Evolutionary conservation across 2,329 filamentous ascomycete genomes (phyloP).

Genomic region (Aaosphaeria pasadenensis): DNA sequence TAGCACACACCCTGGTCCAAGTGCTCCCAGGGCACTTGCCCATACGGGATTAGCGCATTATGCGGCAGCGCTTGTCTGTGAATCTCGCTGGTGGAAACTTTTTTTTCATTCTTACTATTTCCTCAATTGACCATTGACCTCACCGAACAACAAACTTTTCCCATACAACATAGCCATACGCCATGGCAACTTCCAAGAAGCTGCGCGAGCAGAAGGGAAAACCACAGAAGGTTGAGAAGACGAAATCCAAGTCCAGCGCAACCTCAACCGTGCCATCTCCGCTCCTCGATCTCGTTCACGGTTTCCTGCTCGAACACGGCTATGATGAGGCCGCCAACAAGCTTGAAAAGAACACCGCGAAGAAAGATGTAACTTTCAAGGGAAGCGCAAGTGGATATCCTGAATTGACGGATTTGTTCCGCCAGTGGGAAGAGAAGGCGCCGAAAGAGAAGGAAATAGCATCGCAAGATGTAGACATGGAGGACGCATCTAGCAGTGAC

Average conservation of each 20-base stretch:
- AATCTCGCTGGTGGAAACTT: no score
- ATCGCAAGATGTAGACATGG: slow-evolving; percentile 25
- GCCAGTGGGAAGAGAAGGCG: slow-evolving; percentile 25
- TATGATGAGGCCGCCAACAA: slow-evolving; percentile 27
- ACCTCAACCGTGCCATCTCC: slow-evolving; percentile 14
- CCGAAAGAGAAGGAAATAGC: slow-evolving; percentile 9
- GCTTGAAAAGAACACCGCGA: slow-evolving; percentile 15
- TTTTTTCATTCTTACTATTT: no score
- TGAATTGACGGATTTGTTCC: slow-evolving; percentile 18
- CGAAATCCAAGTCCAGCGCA: slow-evolving; percentile 2
- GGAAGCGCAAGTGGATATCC: slow-evolving; percentile 13
- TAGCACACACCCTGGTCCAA: no score
- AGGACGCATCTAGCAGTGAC: slow-evolving; percentile 20
- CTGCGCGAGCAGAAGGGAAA: not conserved
- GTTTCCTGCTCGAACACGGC: slow-evolving; percentile 33
- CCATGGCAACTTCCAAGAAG: slow-evolving; percentile 2
- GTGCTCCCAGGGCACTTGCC: no score
- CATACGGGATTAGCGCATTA: no score
- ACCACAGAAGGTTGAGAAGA: slow-evolving; percentile 2
- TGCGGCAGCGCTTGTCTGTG: no score
- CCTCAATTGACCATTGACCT: no score
- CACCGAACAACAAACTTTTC: no score
- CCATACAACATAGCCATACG: not conserved
- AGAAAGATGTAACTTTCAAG: slow-evolving; percentile 1
- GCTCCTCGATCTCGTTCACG: slow-evolving; percentile 30